Conservation (phyloP, 768 basidiomycete species). For the Lactifluus echinatus region DNA sequence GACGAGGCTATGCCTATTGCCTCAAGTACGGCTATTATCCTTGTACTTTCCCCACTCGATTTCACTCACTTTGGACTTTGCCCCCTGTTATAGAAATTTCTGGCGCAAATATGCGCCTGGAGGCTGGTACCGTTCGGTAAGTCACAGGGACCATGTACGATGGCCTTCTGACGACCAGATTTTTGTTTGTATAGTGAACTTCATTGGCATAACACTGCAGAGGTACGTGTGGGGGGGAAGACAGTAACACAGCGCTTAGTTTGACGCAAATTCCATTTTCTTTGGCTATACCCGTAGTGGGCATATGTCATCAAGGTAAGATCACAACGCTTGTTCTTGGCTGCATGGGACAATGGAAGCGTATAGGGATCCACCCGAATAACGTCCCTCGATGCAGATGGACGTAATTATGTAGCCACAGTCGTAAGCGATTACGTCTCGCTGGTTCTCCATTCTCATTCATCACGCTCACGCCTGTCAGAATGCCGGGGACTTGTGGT, state of each 20-base stretch:
- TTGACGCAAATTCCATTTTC: neutral
- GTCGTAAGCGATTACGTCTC: slow-evolving; percentile 10
- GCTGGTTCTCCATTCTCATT: neutral
- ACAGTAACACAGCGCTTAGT: neutral
- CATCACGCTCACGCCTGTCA: neutral
- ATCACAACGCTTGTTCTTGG: neutral
- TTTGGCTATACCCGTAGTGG: slow-evolving; percentile 22
- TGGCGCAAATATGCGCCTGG: slow-evolving; percentile 29
- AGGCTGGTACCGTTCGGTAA: slow-evolving; percentile 26
- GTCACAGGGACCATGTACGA: neutral
- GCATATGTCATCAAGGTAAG: slow-evolving; percentile 28
- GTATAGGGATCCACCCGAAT: slow-evolving; percentile 17
- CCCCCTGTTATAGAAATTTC: slow-evolving; percentile 20
- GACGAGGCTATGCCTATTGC: slow-evolving; percentile 44
- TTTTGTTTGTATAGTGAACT: slow-evolving; percentile 23
- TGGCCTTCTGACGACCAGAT: neutral
- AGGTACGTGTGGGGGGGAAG: too few species aligned
- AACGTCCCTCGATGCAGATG: slow-evolving; percentile 12
- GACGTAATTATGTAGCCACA: slow-evolving; percentile 11
- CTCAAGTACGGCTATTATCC: slow-evolving; percentile 27
- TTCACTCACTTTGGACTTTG: neutral
- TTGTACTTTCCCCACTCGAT: neutral
- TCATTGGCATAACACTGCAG: slow-evolving; percentile 30
- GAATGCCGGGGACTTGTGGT: slow-evolving; percentile 21
- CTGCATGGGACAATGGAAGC: neutral